A percentile compares a stretch with the other conserved stretches of the same genome.
phyloP scores from a whole-genome alignment of 768 basidiomycete genomes.

The Lentinula boryana region DNA sequence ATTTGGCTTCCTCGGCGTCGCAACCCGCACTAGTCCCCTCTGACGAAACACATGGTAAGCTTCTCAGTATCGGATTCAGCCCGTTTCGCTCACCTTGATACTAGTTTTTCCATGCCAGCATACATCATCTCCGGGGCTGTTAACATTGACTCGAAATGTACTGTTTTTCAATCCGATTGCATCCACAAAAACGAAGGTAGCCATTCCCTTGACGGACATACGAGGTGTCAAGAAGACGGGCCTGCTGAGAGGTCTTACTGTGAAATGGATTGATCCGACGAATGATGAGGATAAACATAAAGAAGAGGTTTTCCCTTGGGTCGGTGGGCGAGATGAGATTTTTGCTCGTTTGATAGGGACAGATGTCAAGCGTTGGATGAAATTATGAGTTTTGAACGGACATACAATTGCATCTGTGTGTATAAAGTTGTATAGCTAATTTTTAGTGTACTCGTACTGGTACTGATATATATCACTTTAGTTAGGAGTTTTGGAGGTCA shows the following conservation, averaged over 20 bases:
- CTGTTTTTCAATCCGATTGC: conserved; percentile 54
- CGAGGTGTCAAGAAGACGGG: conserved; percentile 54
- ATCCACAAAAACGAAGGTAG: conserved; percentile 35
- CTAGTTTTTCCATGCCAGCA: conserved; percentile 60
- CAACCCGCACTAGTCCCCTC: conserved; percentile 9
- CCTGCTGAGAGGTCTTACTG: conserved; percentile 43
- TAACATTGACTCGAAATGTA: conserved; percentile 44
- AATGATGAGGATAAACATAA: conserved; percentile 24
- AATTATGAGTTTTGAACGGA: conserved; percentile 22
- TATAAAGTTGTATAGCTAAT: not conserved
- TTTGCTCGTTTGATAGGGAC: conserved; percentile 57
- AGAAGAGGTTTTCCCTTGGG: conserved; percentile 54
- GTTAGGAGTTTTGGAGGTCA: not conserved
- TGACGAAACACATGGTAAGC: conserved; percentile 29
- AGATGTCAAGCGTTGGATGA: conserved; percentile 44
- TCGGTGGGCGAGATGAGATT: conserved; percentile 57
- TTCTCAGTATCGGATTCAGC: not conserved
- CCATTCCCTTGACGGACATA: conserved; percentile 39
- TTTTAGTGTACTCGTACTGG: too few species aligned
- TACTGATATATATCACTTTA: too few species aligned
- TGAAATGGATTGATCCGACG: conserved; percentile 33
- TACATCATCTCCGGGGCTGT: conserved; percentile 47
- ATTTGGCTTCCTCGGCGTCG: conserved; percentile 3
- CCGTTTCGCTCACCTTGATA: conserved; percentile 2
- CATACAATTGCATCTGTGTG: not conserved